Evolutionary conservation across 768 basidiomycete genomes (phyloP).

Genomic region (Amanita pseudoporphyria): DNA sequence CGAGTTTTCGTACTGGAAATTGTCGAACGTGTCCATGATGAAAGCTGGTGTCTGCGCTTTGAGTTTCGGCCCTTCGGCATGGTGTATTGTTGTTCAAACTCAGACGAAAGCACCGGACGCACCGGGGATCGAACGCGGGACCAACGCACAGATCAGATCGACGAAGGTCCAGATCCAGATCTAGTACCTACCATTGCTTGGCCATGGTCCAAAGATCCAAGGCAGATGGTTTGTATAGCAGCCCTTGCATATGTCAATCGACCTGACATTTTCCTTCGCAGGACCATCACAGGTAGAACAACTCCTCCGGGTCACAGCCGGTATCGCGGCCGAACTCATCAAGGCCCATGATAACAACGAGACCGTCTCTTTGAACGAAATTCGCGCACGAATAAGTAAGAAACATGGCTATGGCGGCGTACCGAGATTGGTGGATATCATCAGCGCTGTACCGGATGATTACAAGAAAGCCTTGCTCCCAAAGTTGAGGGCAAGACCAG

Average conservation of each 20-base stretch:
- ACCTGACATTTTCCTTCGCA: conserved; percentile 10
- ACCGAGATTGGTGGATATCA: conserved; percentile 93
- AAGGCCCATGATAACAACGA: conserved; percentile 72
- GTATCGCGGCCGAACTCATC: conserved; percentile 91
- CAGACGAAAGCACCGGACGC: conserved; percentile 34
- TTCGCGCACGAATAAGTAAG: conserved; percentile 84
- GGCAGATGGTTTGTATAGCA: background rate
- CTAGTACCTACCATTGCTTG: no score
- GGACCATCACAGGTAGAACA: conserved; percentile 87
- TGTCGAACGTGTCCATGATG: conserved; percentile 75
- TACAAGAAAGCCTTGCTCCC: conserved; percentile 89
- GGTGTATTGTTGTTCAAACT: background rate
- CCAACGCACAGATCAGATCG: no score
- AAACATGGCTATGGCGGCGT: conserved; percentile 81
- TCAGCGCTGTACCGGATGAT: conserved; percentile 96
- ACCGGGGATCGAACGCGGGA: conserved; percentile 76
- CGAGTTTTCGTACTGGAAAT: conserved; percentile 77
- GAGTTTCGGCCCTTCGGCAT: conserved; percentile 1
- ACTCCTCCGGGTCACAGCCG: conserved; percentile 84
- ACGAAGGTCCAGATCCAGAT: no score
- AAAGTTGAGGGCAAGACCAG: conserved; percentile 86
- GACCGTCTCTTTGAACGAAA: conserved; percentile 77
- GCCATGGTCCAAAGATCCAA: conserved; percentile 7
- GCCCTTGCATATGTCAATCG: background rate
- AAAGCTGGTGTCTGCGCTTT: background rate